A percentile compares a stretch with the other conserved stretches of the same genome.
These are phyloP conservation scores for Heterobasidion occidentale DNA, from an alignment of 1,284 basidiomycete species.

Conservation along the genomic window DNA sequence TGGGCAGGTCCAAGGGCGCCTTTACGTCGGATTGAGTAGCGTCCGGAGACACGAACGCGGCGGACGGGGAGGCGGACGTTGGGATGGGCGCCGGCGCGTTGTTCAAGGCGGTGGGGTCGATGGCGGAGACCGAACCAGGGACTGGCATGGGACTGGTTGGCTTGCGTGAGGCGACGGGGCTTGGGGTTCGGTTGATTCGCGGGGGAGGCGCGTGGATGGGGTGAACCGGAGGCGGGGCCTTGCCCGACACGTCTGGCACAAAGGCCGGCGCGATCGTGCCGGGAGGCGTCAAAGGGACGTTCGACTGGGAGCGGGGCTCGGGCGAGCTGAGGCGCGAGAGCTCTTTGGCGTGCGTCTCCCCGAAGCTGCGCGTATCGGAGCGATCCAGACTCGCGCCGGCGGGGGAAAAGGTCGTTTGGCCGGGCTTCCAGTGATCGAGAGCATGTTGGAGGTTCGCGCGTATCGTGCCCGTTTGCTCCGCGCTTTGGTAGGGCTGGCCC, in stretches of 20 bases:
- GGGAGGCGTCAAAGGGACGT: conserved; percentile 36
- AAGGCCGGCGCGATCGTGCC: conserved; percentile 12
- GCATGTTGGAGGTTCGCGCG: conserved; percentile 71
- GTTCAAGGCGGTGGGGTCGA: conserved; percentile 48
- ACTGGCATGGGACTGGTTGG: conserved; percentile 11
- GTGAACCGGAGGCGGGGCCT: background rate
- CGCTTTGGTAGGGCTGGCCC: conserved; percentile 38
- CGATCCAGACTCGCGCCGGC: conserved; percentile 47
- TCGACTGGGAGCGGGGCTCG: conserved; percentile 13
- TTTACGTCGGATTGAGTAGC: conserved; percentile 20
- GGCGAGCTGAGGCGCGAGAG: conserved; percentile 45
- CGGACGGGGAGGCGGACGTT: conserved; percentile 16
- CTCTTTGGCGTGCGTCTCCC: conserved; percentile 71
- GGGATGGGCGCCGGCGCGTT: conserved; percentile 48
- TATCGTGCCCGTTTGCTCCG: conserved; percentile 52
- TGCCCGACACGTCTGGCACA: background rate
- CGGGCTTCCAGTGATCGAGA: conserved; percentile 67
- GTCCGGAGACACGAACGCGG: conserved; percentile 19
- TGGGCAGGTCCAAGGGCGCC: conserved; percentile 34
- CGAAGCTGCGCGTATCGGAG: conserved; percentile 72
- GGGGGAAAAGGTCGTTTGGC: conserved; percentile 44
- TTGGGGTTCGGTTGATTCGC: background rate
- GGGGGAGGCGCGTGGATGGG: conserved; percentile 4
- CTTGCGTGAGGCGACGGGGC: conserved; percentile 9
- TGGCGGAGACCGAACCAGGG: conserved; percentile 25